These are phyloP conservation scores for Corinectria fuckeliana DNA, from an alignment of 2,329 filamentous ascomycete species.

Conservation along the genomic window DNA sequence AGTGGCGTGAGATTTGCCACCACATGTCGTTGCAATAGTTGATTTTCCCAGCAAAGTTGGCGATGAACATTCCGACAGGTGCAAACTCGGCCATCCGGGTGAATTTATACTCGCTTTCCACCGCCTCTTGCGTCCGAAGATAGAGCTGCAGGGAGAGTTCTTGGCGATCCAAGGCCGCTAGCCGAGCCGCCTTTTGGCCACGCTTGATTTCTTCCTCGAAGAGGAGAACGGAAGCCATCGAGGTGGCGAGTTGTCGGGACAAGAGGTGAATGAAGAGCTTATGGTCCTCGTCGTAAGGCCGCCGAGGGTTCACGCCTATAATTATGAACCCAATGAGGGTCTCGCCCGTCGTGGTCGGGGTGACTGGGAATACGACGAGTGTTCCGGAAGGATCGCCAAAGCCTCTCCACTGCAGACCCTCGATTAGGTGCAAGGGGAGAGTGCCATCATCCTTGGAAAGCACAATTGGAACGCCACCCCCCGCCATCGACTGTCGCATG, in stretches of 20 bases:
- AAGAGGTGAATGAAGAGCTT: conserved; percentile 77
- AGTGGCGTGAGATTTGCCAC: conserved; percentile 73
- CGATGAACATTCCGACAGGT: conserved; percentile 85
- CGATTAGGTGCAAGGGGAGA: conserved; percentile 67
- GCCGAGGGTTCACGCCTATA: conserved; percentile 77
- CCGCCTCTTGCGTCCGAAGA: conserved; percentile 65
- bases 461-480: conserved; percentile 69
- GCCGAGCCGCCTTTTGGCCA: conserved; percentile 73
- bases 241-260: conserved; percentile 78
- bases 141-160: conserved; percentile 79
- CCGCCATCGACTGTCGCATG: conserved; percentile 75
- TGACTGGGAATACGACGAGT: conserved; percentile 79
- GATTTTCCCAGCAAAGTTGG: conserved; percentile 72
- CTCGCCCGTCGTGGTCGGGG: conserved; percentile 75
- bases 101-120: conserved; percentile 77
- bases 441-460: conserved; percentile 71
- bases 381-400: conserved; percentile 74
- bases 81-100: conserved; percentile 85
- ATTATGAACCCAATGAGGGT: conserved; percentile 79
- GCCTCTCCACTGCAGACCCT: conserved; percentile 72
- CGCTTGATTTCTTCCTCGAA: conserved; percentile 84
- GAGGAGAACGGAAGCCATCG: conserved; percentile 79
- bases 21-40: conserved; percentile 84
- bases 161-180: conserved; percentile 78
- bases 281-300: conserved; percentile 83